These are phyloP conservation scores for Halophytophthora polymorphica DNA, from an alignment of 352 stramenopile genomes.

Conservation along the genomic window DNA sequence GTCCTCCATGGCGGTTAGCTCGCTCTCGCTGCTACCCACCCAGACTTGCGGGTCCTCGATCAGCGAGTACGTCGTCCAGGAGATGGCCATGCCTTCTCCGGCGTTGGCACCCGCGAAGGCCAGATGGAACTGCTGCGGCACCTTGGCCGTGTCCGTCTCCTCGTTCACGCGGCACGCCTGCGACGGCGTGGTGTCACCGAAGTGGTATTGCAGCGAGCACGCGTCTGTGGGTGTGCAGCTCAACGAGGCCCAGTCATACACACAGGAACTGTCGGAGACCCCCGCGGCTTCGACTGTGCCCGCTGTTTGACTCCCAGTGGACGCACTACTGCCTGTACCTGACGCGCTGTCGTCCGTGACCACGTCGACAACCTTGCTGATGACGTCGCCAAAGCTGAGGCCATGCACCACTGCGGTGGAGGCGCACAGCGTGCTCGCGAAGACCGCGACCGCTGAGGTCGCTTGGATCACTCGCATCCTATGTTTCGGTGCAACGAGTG, in stretches of 20 bases:
- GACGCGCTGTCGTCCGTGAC: too few relatives aligned
- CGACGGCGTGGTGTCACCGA: constrained; percentile 33
- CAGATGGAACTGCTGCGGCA: constrained; percentile 44
- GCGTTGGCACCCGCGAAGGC: constrained; percentile 36
- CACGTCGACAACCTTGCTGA: too few relatives aligned
- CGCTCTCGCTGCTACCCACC: constrained; percentile 13
- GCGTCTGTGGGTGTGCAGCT: constrained; percentile 22
- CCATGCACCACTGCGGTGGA: too few relatives aligned
- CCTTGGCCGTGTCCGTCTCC: constrained; percentile 22
- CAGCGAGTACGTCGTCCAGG: constrained; percentile 31
- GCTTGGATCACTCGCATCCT: too few relatives aligned
- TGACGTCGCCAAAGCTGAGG: too few relatives aligned
- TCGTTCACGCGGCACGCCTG: constrained; percentile 35
- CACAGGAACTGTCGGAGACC: constrained; percentile 29
- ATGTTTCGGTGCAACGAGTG: too few relatives aligned
- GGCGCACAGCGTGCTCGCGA: too few relatives aligned
- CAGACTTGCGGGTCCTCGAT: constrained; percentile 33
- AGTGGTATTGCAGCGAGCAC: constrained; percentile 31
- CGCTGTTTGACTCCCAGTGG: neutral
- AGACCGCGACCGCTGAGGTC: too few relatives aligned
- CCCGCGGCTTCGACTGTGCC: neutral
- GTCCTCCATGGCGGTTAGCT: constrained; percentile 14
- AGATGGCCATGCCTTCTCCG: constrained; percentile 39
- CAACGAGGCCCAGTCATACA: constrained; percentile 22
- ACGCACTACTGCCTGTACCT: neutral